Base-by-base conservation (phyloP, 139 green algal species). In the Penium margaritaceum region DNA sequence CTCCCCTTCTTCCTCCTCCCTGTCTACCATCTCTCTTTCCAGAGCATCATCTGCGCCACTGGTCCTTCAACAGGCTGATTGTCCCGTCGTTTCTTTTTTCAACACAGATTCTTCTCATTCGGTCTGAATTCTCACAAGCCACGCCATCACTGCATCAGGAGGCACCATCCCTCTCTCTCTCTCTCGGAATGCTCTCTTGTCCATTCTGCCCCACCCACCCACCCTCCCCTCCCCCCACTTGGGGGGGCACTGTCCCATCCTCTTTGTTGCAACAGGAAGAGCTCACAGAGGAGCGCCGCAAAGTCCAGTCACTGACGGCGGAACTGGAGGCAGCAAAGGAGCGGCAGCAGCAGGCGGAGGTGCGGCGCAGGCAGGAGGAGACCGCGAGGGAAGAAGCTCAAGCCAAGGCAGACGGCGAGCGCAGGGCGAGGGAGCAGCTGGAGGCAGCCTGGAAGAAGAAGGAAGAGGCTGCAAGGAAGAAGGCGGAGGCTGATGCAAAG, bases 361-460 rank as follows among this genome's bases (percentile, higher is more conserved):
- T 72, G 41, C 32, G 47, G 43, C 36, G 36, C 35, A 57, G 70
- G 32, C 70, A 77, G 70, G 70, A 77, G 57, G 70, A 77, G 35
- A 58, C 37, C 0, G 58, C 57, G 0, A 24, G 35, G 0, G 57
- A 58, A 1, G 70, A 77, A 6, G 70, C 70, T 19, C 14, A 33
- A 0, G 39, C 34, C 0, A 41, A 35, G n/a, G 54, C 57, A 2
- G 70, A 70, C 32, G 58, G 19, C 0, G 70, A 77, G 57, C 32
- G 37, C 35, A 57, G 70, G 9, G 70, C 55, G 4, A 58, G 33
- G 7, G 70, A 77, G 70, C 57, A 61, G 27, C 34, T 35, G 19
- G 70, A 77, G 32, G 36, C 55, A 24, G n/a, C 36, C 5, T 30
- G 9, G 33, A 77, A 77, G 57, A 32, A 60, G 33, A 53, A 35